A percentile compares a stretch with the other conserved stretches of the same genome.
These are phyloP conservation scores for Cyclotella atomus DNA, from an alignment of 108 stramenopile species.

Conservation along the genomic window DNA sequence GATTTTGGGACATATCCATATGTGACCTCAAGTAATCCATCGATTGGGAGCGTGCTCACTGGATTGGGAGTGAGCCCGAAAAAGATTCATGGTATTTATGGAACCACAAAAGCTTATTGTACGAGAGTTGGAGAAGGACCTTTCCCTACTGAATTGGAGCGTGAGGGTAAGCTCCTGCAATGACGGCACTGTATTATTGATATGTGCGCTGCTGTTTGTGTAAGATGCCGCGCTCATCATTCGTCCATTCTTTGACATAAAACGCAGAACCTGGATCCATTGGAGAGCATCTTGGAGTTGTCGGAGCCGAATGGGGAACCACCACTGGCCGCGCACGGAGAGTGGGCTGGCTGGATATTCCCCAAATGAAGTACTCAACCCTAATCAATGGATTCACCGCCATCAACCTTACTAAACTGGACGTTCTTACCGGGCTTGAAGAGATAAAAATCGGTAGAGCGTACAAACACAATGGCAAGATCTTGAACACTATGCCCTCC, in stretches of 20 bases:
- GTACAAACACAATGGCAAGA: slow-evolving; percentile 91
- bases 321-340: slow-evolving; percentile 94
- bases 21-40: slow-evolving; percentile 97
- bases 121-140: slow-evolving; percentile 99
- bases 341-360: slow-evolving; percentile 98
- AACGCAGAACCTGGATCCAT: slow-evolving; percentile 44
- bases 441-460: slow-evolving; percentile 85
- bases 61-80: slow-evolving; percentile 96
- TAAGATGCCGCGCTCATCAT: too few relatives aligned
- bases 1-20: slow-evolving; percentile 99
- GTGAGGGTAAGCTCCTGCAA: slow-evolving; percentile 32
- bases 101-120: slow-evolving; percentile 99
- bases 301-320: slow-evolving; percentile 97
- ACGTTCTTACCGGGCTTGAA: slow-evolving; percentile 93
- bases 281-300: slow-evolving; percentile 83
- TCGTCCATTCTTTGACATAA: too few relatives aligned
- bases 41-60: slow-evolving; percentile 95
- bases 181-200: not conserved
- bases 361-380: slow-evolving; percentile 94
- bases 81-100: slow-evolving; percentile 93
- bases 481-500: slow-evolving; percentile 92
- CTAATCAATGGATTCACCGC: slow-evolving; percentile 96
- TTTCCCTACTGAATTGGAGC: slow-evolving; percentile 95
- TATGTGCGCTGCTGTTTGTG: too few relatives aligned
- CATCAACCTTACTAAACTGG: slow-evolving; percentile 98